Conservation (phyloP, 1,284 basidiomycete species). For the Cronartium ribicola region DNA sequence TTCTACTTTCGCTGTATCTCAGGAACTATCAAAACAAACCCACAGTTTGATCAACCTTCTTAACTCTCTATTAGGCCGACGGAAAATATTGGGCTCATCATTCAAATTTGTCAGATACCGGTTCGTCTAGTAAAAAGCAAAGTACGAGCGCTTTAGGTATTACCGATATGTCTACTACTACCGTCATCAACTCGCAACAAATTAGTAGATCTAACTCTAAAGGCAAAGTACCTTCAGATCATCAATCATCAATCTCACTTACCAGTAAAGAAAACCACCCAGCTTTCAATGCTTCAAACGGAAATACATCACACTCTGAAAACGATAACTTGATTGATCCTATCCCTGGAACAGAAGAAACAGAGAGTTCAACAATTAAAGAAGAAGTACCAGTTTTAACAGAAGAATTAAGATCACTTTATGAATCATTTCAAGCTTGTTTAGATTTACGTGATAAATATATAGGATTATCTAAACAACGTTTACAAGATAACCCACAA, state of each 20-base stretch:
- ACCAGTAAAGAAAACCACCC: neutral
- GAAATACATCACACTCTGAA: neutral
- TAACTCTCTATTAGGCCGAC: conserved; percentile 14
- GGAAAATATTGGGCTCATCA: conserved; percentile 42
- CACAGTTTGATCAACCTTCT: neutral
- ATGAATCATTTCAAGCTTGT: conserved; percentile 65
- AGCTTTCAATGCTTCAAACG: neutral
- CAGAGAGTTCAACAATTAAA: conserved; percentile 18
- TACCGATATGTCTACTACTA: conserved; percentile 6
- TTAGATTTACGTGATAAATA: conserved; percentile 88
- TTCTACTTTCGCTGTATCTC: neutral
- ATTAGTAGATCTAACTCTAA: neutral
- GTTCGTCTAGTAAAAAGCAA: neutral
- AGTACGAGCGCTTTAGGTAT: neutral
- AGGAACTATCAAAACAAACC: neutral
- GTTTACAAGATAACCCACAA: conserved; percentile 76
- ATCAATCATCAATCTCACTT: neutral
- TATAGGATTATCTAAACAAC: conserved; percentile 73
- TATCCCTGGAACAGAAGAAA: neutral
- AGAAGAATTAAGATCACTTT: conserved; percentile 50
- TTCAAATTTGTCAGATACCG: neutral
- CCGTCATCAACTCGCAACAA: neutral
- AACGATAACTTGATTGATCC: neutral
- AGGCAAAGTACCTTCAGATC: conserved; percentile 3
- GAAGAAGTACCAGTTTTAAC: conserved; percentile 42